phyloP scores from a whole-genome alignment of 768 basidiomycete genomes.

The Lentinus brumalis region DNA sequence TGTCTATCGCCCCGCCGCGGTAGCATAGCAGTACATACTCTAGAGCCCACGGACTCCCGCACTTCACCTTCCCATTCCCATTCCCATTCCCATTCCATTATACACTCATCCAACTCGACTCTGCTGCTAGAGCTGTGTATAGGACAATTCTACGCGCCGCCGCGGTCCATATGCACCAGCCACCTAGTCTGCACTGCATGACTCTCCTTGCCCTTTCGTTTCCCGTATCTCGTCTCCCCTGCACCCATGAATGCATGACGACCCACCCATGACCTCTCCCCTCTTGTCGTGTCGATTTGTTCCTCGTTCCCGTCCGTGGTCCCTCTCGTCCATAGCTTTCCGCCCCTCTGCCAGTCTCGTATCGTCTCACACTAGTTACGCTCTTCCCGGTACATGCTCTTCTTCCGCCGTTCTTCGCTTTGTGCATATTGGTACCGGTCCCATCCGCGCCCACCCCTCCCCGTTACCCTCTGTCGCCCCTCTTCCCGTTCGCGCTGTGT shows the following conservation, averaged over 20 bases:
- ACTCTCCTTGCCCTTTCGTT: neutral
- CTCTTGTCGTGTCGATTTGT: neutral
- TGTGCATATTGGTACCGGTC: conserved; percentile 19
- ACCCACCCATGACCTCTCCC: conserved; percentile 14
- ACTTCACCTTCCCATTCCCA: neutral
- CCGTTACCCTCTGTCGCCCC: conserved; percentile 22
- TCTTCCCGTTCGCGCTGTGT: conserved; percentile 27
- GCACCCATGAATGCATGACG: conserved; percentile 1
- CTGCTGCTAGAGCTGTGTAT: conserved; percentile 11
- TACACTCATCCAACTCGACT: conserved; percentile 6
- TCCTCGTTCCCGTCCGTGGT: neutral
- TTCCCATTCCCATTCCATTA: neutral
- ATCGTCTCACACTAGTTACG: too few relatives aligned
- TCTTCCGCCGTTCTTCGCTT: conserved; percentile 9
- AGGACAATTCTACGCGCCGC: conserved; percentile 6
- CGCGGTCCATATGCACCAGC: conserved; percentile 1
- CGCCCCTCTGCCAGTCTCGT: neutral
- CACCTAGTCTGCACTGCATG: conserved; percentile 1
- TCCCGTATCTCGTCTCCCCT: neutral
- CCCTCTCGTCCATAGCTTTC: neutral
- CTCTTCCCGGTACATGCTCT: conserved; percentile 7
- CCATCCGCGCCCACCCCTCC: conserved; percentile 18
- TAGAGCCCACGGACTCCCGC: conserved; percentile 1
- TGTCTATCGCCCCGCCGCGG: neutral
- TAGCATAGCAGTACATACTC: neutral